These are phyloP conservation scores for Penicillium lagena DNA, from an alignment of 495 filamentous ascomycete genomes.

Conservation along the genomic window DNA sequence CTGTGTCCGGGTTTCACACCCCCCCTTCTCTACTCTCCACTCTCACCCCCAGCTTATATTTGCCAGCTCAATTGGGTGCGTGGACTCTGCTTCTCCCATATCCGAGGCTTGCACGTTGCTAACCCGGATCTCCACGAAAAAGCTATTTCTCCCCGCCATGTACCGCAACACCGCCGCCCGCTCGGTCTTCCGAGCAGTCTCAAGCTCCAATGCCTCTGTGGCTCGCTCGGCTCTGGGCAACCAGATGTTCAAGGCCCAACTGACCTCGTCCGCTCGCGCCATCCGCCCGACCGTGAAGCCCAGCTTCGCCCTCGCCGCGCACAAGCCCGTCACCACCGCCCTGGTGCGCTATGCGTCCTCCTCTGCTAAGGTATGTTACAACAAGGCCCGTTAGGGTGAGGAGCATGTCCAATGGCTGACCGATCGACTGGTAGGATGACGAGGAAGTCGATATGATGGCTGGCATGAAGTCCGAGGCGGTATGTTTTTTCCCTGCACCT, in stretches of 20 bases:
- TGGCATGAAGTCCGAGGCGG: slow-evolving; percentile 67
- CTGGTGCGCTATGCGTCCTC: slow-evolving; percentile 43
- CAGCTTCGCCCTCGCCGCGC: slow-evolving; percentile 37
- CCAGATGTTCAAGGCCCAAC: slow-evolving; percentile 40
- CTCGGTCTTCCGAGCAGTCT: slow-evolving; percentile 40
- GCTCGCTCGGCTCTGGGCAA: slow-evolving; percentile 32
- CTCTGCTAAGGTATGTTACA: slow-evolving; percentile 26
- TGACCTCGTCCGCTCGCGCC: slow-evolving; percentile 38
- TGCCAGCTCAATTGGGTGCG: slow-evolving; percentile 33
- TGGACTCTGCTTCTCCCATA: slow-evolving; percentile 23
- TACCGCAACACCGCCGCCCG: slow-evolving; percentile 41
- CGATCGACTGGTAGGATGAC: slow-evolving; percentile 21
- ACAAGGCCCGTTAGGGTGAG: neutral
- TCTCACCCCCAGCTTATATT: slow-evolving; percentile 10
- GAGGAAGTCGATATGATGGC: slow-evolving; percentile 57
- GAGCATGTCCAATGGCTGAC: slow-evolving; percentile 21
- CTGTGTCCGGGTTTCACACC: slow-evolving; percentile 26
- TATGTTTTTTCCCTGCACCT: slow-evolving; percentile 35
- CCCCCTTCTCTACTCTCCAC: slow-evolving; percentile 29
- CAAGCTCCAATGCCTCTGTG: slow-evolving; percentile 43
- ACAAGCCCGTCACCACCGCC: slow-evolving; percentile 47
- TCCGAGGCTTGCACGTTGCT: slow-evolving; percentile 14
- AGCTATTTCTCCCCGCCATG: slow-evolving; percentile 35
- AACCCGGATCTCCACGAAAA: slow-evolving; percentile 28
- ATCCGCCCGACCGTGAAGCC: slow-evolving; percentile 26